Evolutionary conservation across 2,329 filamentous ascomycete species (phyloP), one percentile per base, ranked within the genome.

Genomic region (Trichoderma sp.): DNA sequence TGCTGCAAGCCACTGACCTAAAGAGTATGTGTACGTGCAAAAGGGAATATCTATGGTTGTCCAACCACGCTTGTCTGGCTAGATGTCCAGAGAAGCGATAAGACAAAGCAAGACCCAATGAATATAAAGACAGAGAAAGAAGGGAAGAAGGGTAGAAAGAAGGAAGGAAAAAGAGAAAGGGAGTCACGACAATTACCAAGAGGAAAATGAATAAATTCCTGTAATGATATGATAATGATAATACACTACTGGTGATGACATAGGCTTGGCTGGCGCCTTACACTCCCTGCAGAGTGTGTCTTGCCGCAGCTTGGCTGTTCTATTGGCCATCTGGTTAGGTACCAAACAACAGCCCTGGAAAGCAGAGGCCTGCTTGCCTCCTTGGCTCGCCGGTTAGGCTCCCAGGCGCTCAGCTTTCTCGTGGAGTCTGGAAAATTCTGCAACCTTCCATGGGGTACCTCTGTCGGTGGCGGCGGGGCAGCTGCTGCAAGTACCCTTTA

Each of bases 391-490:
- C 2, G 21, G 24, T 64, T 24, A 55, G 51, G 34, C 61, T 65
- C 18, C 14, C 14, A 28, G 61, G 37, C 34, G 51, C 51, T 46
- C 26, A 60, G 37, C 24, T 60, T 60, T 63, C 51, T 68, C 63
- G 71, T 59, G 60, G 46, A 37, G 58, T 75, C 72, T 74, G 68
- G 73, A 75, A 75, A 74, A 73, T 75, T 75, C 74, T 74, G 63
- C 68, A 68, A 51, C 68, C 63, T 75, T 75, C 74, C 67, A 74
- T 59, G 60, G 18, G 66, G 63, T 69, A 70, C 72, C 63, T 72
- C 52, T 21, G 24, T n/a, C 2, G 13, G 18, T 13, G 14, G 68
- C 70, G 71, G 71, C 70, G 70, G 73, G 73, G 72, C 68, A 56
- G 13, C 43, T 52, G n/a, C 8, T 6, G 8, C 28, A 59, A 28